Evolutionary conservation across 2,329 filamentous ascomycete genomes (phyloP).

Genomic region (Periconia macrospinosa): DNA sequence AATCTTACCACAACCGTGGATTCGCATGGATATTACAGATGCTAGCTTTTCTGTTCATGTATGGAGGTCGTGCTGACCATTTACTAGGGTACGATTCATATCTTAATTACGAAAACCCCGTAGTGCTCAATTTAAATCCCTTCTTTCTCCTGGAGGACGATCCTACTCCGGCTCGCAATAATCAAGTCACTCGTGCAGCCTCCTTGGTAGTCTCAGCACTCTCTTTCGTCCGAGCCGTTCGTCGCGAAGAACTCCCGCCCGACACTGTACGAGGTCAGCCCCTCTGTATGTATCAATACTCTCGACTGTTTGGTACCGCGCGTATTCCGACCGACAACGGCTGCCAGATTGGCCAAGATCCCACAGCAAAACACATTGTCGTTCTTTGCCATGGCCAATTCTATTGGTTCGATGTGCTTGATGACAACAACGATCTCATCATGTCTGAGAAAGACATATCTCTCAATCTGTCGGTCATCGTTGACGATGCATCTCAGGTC

Average conservation of each 20-base stretch:
- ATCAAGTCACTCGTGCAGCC: constrained; percentile 92
- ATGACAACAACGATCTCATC: constrained; percentile 91
- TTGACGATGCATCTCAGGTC: constrained; percentile 85
- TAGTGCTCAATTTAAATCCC: constrained; percentile 95
- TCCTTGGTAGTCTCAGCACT: constrained; percentile 88
- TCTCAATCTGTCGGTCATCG: constrained; percentile 87
- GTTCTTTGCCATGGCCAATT: constrained; percentile 94
- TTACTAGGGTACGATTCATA: constrained; percentile 93
- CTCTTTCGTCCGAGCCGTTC: constrained; percentile 88
- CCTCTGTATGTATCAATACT: constrained; percentile 98
- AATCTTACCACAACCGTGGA: no score
- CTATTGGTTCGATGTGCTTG: constrained; percentile 98
- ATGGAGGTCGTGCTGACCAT: constrained; percentile 18
- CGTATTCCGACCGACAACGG: constrained; percentile 92
- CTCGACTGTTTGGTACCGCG: constrained; percentile 89
- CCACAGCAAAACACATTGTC: constrained; percentile 88
- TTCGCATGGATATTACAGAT: no score
- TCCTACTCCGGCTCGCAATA: constrained; percentile 91
- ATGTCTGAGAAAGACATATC: constrained; percentile 96
- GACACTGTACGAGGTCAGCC: constrained; percentile 83
- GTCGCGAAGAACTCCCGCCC: constrained; percentile 88
- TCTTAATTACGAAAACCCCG: constrained; percentile 95
- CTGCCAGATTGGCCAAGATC: constrained; percentile 94
- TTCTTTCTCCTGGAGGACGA: constrained; percentile 98
- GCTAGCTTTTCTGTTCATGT: no score